These are phyloP conservation scores for Neurospora sp. DNA, from an alignment of 495 filamentous ascomycete species.

Conservation along the genomic window DNA sequence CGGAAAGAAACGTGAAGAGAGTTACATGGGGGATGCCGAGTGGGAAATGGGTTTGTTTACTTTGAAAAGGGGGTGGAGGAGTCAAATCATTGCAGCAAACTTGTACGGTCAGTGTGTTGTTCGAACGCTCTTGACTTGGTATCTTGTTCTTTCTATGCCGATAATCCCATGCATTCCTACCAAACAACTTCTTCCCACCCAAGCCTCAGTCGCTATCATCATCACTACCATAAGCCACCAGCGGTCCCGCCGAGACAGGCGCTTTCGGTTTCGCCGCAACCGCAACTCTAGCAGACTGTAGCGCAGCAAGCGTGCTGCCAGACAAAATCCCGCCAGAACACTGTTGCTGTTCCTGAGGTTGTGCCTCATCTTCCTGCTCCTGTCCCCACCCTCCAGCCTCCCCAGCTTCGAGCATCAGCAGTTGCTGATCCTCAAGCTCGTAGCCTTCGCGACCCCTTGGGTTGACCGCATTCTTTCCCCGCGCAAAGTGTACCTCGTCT, in stretches of 20 bases:
- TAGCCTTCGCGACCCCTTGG: conserved; percentile 42
- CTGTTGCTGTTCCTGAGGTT: conserved; percentile 34
- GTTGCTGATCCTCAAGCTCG: conserved; percentile 38
- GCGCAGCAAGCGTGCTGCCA: conserved; percentile 61
- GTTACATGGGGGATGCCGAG: background rate
- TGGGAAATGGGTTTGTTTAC: background rate
- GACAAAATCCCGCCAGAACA: conserved; percentile 61
- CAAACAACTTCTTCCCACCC: background rate
- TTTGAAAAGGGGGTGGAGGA: background rate
- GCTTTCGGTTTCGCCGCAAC: conserved; percentile 40
- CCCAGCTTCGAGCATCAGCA: conserved; percentile 37
- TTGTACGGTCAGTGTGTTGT: background rate
- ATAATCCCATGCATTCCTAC: background rate
- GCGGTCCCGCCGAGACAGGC: conserved; percentile 45
- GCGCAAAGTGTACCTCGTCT: conserved; percentile 87
- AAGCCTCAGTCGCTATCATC: conserved; percentile 50
- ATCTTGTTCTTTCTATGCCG: background rate
- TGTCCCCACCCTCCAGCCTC: conserved; percentile 34
- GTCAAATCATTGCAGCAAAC: background rate
- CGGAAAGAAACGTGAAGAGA: background rate
- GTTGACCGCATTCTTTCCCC: conserved; percentile 49
- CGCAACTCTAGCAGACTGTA: conserved; percentile 45
- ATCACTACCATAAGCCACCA: conserved; percentile 82
- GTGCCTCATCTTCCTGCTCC: conserved; percentile 21
- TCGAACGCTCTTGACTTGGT: background rate